phyloP scores from a whole-genome alignment of 2,329 filamentous ascomycete species.

The Apiospora pterosperma region DNA sequence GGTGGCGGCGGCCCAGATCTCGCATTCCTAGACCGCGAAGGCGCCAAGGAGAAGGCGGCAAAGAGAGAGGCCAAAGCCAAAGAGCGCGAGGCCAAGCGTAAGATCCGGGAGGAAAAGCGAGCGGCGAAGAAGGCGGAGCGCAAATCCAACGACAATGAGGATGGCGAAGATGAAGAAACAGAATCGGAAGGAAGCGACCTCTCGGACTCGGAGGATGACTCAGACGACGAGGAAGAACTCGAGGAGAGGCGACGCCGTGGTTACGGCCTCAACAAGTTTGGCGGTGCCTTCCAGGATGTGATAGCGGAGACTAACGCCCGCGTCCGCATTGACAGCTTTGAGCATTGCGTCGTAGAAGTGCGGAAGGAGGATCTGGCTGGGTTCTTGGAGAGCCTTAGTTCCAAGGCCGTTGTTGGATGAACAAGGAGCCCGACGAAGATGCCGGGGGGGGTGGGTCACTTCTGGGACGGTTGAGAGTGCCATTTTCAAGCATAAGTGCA shows the following conservation, averaged over 20 bases:
- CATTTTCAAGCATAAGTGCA: slow-evolving; percentile 1
- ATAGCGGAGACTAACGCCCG: slow-evolving; percentile 85
- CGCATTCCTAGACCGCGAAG: slow-evolving; percentile 65
- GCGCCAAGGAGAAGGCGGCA: slow-evolving; percentile 58
- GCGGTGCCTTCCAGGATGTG: slow-evolving; percentile 92
- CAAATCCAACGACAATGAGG: slow-evolving; percentile 22
- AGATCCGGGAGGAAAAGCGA: slow-evolving; percentile 57
- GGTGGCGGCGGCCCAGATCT: slow-evolving; percentile 77
- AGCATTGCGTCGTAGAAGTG: slow-evolving; percentile 97
- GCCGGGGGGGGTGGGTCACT: neutral
- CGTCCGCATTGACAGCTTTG: slow-evolving; percentile 92
- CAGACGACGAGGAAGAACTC: slow-evolving; percentile 54
- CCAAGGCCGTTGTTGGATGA: slow-evolving; percentile 77
- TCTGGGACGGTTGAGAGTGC: neutral
- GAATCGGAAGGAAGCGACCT: slow-evolving; percentile 44
- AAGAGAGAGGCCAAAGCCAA: slow-evolving; percentile 62
- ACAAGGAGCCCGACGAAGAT: neutral
- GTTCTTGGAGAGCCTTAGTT: slow-evolving; percentile 87
- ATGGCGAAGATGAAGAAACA: slow-evolving; percentile 44
- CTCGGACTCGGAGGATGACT: slow-evolving; percentile 50
- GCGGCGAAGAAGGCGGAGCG: slow-evolving; percentile 52
- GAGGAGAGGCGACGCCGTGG: slow-evolving; percentile 55
- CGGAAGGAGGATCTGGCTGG: slow-evolving; percentile 88
- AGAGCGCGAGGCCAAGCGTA: slow-evolving; percentile 55
- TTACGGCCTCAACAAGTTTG: slow-evolving; percentile 84